Evolutionary conservation across 2,329 filamentous ascomycete species (phyloP).

Genomic region (Ophiostoma quercus): DNA sequence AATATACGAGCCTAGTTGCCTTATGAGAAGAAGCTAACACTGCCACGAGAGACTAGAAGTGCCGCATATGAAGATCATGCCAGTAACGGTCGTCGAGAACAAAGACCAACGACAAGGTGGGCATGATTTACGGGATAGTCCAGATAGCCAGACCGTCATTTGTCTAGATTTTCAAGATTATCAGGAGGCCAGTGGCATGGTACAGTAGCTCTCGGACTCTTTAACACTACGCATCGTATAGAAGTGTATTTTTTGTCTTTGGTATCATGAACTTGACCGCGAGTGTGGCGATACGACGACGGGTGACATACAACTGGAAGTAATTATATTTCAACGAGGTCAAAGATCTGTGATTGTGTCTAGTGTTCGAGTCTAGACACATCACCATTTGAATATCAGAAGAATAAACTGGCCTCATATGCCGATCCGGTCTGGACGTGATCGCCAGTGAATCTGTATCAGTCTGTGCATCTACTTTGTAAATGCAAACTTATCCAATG

Average conservation of each 20-base stretch:
- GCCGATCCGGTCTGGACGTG: background rate
- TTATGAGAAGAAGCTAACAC: background rate
- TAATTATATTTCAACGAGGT: background rate
- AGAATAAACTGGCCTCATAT: background rate
- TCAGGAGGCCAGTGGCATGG: background rate
- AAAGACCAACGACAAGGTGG: background rate
- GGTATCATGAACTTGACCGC: background rate
- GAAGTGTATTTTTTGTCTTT: background rate
- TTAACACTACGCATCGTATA: background rate
- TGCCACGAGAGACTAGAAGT: background rate
- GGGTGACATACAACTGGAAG: background rate
- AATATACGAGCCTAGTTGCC: too few relatives aligned
- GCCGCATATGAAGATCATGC: background rate
- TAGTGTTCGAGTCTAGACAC: background rate
- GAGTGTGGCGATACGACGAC: background rate
- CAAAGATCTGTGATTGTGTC: background rate
- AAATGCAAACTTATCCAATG: background rate
- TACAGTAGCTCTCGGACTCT: background rate
- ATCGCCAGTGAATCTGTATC: background rate
- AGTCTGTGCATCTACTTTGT: background rate
- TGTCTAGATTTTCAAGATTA: background rate
- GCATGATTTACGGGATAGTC: background rate
- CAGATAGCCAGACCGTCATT: background rate
- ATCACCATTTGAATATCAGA: background rate
- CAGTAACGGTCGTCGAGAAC: background rate